These are phyloP conservation scores for Hypoxylon trugodes DNA, from an alignment of 495 filamentous ascomycete species.

Conservation along the genomic window DNA sequence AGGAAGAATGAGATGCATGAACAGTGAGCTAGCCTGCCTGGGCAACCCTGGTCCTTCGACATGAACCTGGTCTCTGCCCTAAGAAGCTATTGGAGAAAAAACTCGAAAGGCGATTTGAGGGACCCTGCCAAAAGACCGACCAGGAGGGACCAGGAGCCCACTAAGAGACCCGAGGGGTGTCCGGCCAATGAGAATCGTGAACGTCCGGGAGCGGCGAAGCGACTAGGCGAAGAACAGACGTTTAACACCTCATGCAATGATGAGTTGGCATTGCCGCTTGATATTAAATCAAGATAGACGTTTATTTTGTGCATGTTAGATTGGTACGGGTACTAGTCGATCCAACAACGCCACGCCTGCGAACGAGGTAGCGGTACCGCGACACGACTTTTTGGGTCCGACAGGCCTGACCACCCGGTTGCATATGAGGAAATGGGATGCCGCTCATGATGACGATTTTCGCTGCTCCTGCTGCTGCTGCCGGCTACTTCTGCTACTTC, in stretches of 20 bases:
- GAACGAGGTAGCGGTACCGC: conserved; percentile 37
- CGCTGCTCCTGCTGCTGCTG: no score
- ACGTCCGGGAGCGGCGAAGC: conserved; percentile 45
- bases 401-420: conserved; percentile 38
- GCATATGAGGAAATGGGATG: conserved; percentile 43
- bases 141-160: no score
- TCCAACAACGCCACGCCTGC: conserved; percentile 30
- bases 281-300: conserved; percentile 67
- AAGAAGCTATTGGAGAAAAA: conserved; percentile 47
- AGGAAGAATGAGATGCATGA: conserved; percentile 66
- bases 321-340: conserved; percentile 47
- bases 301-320: conserved; percentile 61
- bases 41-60: conserved; percentile 43
- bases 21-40: conserved; percentile 56
- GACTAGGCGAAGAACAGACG: conserved; percentile 63
- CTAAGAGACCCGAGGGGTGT: conserved; percentile 38
- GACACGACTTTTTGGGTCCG: conserved; percentile 30
- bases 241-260: conserved; percentile 77
- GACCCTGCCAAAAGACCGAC: conserved; percentile 44
- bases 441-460: conserved; percentile 42
- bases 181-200: conserved; percentile 36
- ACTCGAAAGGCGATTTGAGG: no score
- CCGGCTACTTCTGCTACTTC: no score
- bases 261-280: conserved; percentile 86
- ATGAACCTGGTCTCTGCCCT: conserved; percentile 52